Evolutionary conservation across 805 yeast species (phyloP).

Genomic region (Yueomyces sp.): DNA sequence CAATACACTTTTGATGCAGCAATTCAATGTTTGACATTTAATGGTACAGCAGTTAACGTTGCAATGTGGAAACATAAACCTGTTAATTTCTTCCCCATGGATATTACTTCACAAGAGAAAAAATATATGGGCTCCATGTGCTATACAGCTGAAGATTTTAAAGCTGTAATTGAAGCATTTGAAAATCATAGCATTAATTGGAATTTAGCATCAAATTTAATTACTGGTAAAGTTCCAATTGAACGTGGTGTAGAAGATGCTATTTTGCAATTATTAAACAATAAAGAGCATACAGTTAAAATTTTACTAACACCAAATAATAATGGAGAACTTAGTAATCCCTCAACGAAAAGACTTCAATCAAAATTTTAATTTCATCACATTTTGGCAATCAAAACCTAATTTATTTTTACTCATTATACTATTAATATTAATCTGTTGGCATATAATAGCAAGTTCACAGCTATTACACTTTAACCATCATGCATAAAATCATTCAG

Average conservation of each 20-base stretch:
- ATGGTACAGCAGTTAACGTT: slow-evolving; percentile 48
- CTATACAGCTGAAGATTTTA: slow-evolving; percentile 44
- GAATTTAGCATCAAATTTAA: slow-evolving; percentile 33
- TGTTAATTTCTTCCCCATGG: slow-evolving; percentile 40
- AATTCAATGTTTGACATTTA: slow-evolving; percentile 35
- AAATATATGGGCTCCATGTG: slow-evolving; percentile 49
- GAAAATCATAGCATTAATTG: slow-evolving; percentile 31
- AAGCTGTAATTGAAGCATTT: slow-evolving; percentile 41
- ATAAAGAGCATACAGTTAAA: slow-evolving; percentile 46
- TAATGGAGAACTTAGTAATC: slow-evolving; percentile 18
- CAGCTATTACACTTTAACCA: too few relatives aligned
- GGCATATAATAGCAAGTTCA: too few relatives aligned
- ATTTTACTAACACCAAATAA: slow-evolving; percentile 38
- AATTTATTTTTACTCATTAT: too few relatives aligned
- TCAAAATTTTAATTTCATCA: too few relatives aligned
- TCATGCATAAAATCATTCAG: too few relatives aligned
- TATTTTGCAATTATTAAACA: slow-evolving; percentile 32
- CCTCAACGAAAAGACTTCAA: neutral
- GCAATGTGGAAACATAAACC: slow-evolving; percentile 52
- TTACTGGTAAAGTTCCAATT: slow-evolving; percentile 38
- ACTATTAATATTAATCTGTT: too few relatives aligned
- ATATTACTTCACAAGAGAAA: slow-evolving; percentile 41
- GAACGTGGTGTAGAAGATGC: slow-evolving; percentile 41
- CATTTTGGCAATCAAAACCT: too few relatives aligned
- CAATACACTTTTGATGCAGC: slow-evolving; percentile 38